Evolutionary conservation across 345 rosid genomes (phyloP), one percentile per base, ranked within the genome.

Genomic region (Euclidium syriacum): DNA sequence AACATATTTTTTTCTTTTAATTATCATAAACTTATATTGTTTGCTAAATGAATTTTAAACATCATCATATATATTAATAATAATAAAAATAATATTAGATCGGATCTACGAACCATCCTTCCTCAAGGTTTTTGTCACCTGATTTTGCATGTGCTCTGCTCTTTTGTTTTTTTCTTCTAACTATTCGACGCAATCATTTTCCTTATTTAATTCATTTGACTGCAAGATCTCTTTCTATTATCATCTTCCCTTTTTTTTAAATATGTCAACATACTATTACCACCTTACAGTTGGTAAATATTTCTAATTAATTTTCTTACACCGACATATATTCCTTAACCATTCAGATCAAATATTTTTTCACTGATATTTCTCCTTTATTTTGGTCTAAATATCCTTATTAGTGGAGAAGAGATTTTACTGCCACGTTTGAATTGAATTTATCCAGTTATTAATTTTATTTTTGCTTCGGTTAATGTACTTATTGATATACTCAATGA

Each of bases 51-150:
- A 49, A 36, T 5, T 41, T 6, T n/a, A n/a, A 23, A 23, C 19
- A 41, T 27, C 35, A 61, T 11, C 15, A 23, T 2, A 19, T 5
- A 3, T 22, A 54, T 35, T 10, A 40, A 25, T 15, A 26, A 18
- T 40, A 57, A 1, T 10, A 54, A 18, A 3, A 12, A 12, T 12
- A 12, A 10, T 2, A 36, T 12, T 3, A 49, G 62, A 68, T 68
- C 53, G 47, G 73, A 68, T 68, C 67, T 67, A 19, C 41, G 51
- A 67, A 67, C 51, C 64, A 67, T 35, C 49, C 25, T 47, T 66
- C 41, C 11, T 66, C 40, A 3, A 44, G 48, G 8, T 46, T 36
- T 53, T 19, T 55, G 48, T 65, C 55, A 55, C 49, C 46, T 49
- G 43, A 23, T 49, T 41, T 41, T 19, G 67, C 73, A 68, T 68